These are phyloP conservation scores for Paramecium sexaurelia DNA, from an alignment of 73 alveolate genomes.

Conservation along the genomic window DNA sequence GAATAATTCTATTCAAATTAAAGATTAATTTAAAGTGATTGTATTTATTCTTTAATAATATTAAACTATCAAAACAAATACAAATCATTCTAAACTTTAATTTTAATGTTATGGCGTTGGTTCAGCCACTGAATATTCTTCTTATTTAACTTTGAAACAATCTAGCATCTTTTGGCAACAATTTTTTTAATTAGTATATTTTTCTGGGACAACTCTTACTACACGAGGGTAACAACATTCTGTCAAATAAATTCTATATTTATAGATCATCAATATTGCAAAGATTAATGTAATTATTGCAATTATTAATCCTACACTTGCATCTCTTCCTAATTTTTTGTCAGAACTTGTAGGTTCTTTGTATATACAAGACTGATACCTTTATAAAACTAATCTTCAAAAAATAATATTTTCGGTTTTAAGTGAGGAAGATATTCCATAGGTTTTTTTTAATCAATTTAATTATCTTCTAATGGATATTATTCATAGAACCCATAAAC, in stretches of 20 bases:
- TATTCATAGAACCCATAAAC: neutral
- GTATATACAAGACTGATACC: neutral
- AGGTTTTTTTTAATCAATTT: neutral
- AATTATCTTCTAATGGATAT: neutral
- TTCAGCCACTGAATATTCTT: neutral
- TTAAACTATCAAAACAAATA: too few relatives aligned
- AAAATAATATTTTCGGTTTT: slow-evolving; percentile 17
- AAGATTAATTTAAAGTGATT: too few relatives aligned
- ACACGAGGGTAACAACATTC: neutral
- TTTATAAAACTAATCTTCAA: neutral
- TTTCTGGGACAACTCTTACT: neutral
- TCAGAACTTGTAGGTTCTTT: neutral
- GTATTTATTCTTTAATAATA: too few relatives aligned
- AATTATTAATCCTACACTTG: neutral
- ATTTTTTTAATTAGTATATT: neutral
- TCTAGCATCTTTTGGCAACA: neutral
- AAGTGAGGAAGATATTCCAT: neutral
- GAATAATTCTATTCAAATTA: too few relatives aligned
- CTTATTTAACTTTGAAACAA: neutral
- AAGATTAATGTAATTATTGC: neutral
- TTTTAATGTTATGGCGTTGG: neutral
- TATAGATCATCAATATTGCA: neutral
- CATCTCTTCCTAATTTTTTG: neutral
- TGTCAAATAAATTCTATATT: neutral
- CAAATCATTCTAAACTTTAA: neutral